These are phyloP conservation scores for Fibroporia radiculosa DNA, from an alignment of 768 basidiomycete genomes.

Conservation along the genomic window DNA sequence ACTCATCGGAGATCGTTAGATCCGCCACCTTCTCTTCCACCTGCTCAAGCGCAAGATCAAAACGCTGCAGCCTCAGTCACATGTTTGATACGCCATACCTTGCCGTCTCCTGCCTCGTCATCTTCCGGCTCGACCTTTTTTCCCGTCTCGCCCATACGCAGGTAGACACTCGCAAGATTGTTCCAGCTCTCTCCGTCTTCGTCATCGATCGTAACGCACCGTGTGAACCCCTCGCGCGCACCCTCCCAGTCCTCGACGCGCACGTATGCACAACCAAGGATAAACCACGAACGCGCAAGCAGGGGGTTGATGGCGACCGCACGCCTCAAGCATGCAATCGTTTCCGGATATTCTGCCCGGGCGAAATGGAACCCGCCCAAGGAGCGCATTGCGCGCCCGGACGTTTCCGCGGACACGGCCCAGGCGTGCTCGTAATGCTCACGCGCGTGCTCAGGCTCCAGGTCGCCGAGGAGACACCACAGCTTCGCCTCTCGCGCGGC, in stretches of 20 bases:
- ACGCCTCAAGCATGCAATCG: conserved; percentile 56
- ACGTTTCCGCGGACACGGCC: conserved; percentile 70
- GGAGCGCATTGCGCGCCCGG: conserved; percentile 86
- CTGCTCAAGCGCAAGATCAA: too few species aligned
- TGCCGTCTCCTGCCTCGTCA: conserved; percentile 22
- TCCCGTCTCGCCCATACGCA: conserved; percentile 58
- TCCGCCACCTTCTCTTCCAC: conserved; percentile 5
- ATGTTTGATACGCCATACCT: conserved; percentile 11
- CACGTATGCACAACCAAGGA: conserved; percentile 88
- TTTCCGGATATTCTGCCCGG: conserved; percentile 50
- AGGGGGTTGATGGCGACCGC: conserved; percentile 89
- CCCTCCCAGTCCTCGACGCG: conserved; percentile 78
- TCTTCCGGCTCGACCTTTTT: conserved; percentile 22
- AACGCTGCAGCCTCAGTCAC: neutral
- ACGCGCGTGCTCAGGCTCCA: conserved; percentile 64
- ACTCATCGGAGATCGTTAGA: conserved; percentile 8
- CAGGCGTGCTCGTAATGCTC: conserved; percentile 82
- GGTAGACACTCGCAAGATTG: conserved; percentile 90
- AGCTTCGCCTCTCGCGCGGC: conserved; percentile 77
- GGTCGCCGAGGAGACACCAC: conserved; percentile 92
- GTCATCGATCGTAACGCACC: conserved; percentile 87
- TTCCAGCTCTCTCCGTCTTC: conserved; percentile 99
- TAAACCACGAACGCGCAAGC: conserved; percentile 86
- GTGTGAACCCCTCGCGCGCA: conserved; percentile 73
- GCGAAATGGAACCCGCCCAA: conserved; percentile 81